Evolutionary conservation across 2,329 filamentous ascomycete genomes (phyloP).

Genomic region (Neonectria faginata): DNA sequence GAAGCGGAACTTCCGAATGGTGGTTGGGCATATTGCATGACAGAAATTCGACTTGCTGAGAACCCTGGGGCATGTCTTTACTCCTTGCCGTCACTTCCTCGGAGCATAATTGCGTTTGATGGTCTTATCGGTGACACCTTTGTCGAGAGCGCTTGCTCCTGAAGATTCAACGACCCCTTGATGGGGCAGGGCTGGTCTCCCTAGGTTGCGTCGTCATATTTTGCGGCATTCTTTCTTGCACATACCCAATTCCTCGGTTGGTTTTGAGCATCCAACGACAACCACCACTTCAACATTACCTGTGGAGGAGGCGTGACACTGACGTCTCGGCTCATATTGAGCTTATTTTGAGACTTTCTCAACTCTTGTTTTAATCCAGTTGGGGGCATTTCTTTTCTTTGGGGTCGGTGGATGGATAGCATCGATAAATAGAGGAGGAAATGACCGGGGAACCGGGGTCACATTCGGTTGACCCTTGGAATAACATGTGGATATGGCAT

Average conservation of each 20-base stretch:
- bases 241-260: conserved; percentile 44
- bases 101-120: conserved; percentile 38
- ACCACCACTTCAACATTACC: conserved; percentile 46
- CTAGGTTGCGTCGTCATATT: conserved; percentile 42
- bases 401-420: conserved; percentile 25
- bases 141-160: conserved; percentile 37
- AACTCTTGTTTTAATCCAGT: conserved; percentile 45
- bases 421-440: conserved; percentile 43
- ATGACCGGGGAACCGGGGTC: conserved; percentile 27
- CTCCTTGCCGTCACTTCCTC: conserved; percentile 37
- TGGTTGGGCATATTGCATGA: conserved; percentile 36
- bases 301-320: conserved; percentile 40
- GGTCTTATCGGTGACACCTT: conserved; percentile 33
- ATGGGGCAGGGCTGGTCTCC: conserved; percentile 45
- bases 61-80: conserved; percentile 27
- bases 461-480: conserved; percentile 28
- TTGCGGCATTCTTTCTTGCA: conserved; percentile 44
- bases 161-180: conserved; percentile 43
- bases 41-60: conserved; percentile 26
- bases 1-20: conserved; percentile 12
- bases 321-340: conserved; percentile 31
- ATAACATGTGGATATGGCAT: conserved; percentile 39
- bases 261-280: conserved; percentile 39
- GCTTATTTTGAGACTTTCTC: conserved; percentile 44
- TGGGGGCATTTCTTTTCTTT: conserved; percentile 31